These are phyloP conservation scores for Colletotrichum paranaense DNA, from an alignment of 2,329 filamentous ascomycete species.

Conservation along the genomic window DNA sequence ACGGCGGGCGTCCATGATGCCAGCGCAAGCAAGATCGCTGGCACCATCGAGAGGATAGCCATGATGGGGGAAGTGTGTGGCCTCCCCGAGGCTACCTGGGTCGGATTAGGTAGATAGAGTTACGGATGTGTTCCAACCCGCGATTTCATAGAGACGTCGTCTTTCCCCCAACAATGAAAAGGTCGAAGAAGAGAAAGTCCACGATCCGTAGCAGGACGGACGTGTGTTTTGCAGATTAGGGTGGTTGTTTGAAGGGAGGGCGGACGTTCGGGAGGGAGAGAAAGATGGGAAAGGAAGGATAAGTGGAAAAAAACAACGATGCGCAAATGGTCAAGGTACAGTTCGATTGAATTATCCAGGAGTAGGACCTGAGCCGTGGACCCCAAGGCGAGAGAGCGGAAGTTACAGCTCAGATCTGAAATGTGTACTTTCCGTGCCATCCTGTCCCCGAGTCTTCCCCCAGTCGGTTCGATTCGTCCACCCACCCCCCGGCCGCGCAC, in stretches of 20 bases:
- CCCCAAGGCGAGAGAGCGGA: background rate
- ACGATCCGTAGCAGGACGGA: background rate
- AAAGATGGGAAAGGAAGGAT: background rate
- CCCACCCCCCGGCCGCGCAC: background rate
- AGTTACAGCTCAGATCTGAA: conserved; percentile 1
- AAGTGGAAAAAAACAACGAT: background rate
- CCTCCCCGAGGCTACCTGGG: conserved; percentile 34
- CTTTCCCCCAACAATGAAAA: background rate
- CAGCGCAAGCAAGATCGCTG: conserved; percentile 51
- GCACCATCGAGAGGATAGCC: conserved; percentile 37
- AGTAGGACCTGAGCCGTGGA: background rate
- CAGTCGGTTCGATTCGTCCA: background rate
- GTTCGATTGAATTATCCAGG: conserved; percentile 1
- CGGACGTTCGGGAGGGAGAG: conserved; percentile 1
- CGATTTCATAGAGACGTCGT: conserved; percentile 20
- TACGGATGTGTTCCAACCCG: conserved; percentile 1
- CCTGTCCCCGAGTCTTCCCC: background rate
- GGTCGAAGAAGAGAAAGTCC: background rate
- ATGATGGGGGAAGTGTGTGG: conserved; percentile 34
- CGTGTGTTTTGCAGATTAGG: background rate
- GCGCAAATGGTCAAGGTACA: background rate
- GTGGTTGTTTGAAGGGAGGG: conserved; percentile 6
- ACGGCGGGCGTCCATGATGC: conserved; percentile 52
- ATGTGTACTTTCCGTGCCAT: conserved; percentile 12
- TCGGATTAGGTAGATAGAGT: conserved; percentile 11